Percentiles rank a stretch among this genome's conserved stretches.
These are phyloP conservation scores for Leccinum truebloodii DNA, from an alignment of 768 basidiomycete species.

Conservation along the genomic window DNA sequence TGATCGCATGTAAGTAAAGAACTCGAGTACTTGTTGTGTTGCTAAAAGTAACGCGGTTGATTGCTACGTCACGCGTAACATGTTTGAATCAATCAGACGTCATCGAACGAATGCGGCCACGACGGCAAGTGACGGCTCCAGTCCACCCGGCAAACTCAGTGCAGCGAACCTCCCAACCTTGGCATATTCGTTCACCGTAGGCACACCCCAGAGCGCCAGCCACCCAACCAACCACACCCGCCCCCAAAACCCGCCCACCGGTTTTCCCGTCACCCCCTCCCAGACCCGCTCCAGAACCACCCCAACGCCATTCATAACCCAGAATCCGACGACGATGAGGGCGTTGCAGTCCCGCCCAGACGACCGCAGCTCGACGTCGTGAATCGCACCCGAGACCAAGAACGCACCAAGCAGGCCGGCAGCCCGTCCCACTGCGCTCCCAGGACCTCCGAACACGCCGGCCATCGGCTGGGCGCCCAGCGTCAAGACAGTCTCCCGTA, in stretches of 20 bases:
- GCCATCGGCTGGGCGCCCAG: slow-evolving; percentile 48
- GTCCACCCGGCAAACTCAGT: slow-evolving; percentile 11
- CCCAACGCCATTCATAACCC: slow-evolving; percentile 58
- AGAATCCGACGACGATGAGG: slow-evolving; percentile 46
- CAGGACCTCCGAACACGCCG: slow-evolving; percentile 41
- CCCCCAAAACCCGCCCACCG: slow-evolving; percentile 48
- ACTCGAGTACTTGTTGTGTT: too few relatives aligned
- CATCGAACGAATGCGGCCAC: slow-evolving; percentile 29
- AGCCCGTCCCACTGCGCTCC: slow-evolving; percentile 21
- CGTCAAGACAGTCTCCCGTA: slow-evolving; percentile 55
- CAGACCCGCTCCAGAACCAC: slow-evolving; percentile 50
- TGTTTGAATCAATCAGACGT: too few relatives aligned
- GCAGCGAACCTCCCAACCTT: slow-evolving; percentile 16
- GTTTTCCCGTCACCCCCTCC: slow-evolving; percentile 40
- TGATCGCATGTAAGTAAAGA: too few relatives aligned
- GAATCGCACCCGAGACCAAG: slow-evolving; percentile 56
- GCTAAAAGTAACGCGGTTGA: too few relatives aligned
- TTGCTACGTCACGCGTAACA: too few relatives aligned
- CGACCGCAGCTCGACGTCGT: slow-evolving; percentile 56
- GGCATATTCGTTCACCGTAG: slow-evolving; percentile 42
- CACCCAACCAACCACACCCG: slow-evolving; percentile 52
- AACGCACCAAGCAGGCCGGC: slow-evolving; percentile 60
- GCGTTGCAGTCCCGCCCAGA: slow-evolving; percentile 51
- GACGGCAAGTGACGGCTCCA: slow-evolving; percentile 13
- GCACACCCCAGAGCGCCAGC: slow-evolving; percentile 48